Base-by-base conservation (phyloP, 768 basidiomycete genomes). In the Coprinopsis marcescibilis region DNA sequence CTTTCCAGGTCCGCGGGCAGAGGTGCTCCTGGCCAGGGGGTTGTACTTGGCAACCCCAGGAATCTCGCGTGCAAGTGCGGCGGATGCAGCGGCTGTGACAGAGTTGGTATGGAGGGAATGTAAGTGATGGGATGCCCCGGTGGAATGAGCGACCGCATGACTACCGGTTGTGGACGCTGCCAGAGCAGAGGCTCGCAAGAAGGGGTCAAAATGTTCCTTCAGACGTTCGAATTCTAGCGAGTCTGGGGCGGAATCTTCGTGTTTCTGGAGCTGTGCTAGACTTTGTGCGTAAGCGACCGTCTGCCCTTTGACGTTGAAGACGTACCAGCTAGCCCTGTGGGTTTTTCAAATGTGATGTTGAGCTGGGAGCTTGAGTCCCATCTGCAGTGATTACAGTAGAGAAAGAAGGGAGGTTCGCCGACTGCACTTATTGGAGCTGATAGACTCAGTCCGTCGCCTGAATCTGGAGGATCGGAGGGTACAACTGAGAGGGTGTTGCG, bases 121-220 rank as follows among this genome's bases (percentile, higher is more conserved):
- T 71, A 83, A 80, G 69, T 78, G 69, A 38, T 76, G 68, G 55
- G 72, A 66, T 57, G 68, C 71, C 63, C 71, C 72, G 52, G 67
- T 68, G 46, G 71, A 64, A 55, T 64, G 62, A 63, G 67, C 58
- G 62, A 73, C 67, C 51, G 63, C 56, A 56, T 68, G 65, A 44
- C 62, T 57, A 71, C 67, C 57, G 38, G 75, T 66, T 57, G 77
- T 71, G 62, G 82, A 82, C 65, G 83, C 75, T 59, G 85, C 81
- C 65, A 79, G 71, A 50, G 83, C 78, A 51, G 87, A 81, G 73
- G 85, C 79, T 67, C 91, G 83, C 65, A 99, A 69, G 71, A 90
- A 88, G 46, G 91, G 88, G 62, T 98, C 96, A 70, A 97, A 93
- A 65, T 98, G 94, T 57, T 96, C 92, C 67, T 95, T 95, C 57